Conservation (phyloP, 257 asterid species). For the Fraxinus cuspidata region DNA sequence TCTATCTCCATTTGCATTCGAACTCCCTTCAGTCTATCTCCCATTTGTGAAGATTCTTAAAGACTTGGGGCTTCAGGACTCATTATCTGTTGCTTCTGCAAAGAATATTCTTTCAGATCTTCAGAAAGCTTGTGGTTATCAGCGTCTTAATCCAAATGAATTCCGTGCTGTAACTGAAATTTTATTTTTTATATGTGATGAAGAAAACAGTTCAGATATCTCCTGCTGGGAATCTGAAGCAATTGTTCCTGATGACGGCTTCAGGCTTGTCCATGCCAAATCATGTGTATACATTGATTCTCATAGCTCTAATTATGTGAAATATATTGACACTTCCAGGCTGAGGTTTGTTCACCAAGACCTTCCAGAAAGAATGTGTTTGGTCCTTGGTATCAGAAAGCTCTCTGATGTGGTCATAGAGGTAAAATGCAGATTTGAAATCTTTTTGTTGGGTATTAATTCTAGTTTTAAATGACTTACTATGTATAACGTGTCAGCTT, state of each 20-base stretch:
- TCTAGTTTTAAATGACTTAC: background rate
- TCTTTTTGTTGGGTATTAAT: slow-evolving; percentile 1
- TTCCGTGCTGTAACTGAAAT: slow-evolving; percentile 88
- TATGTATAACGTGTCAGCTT: slow-evolving; percentile 27
- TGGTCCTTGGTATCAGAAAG: slow-evolving; percentile 70
- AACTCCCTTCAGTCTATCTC: slow-evolving; percentile 80
- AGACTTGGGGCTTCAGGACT: slow-evolving; percentile 83
- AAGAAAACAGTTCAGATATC: slow-evolving; percentile 45
- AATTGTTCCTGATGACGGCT: slow-evolving; percentile 89
- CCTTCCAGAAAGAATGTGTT: slow-evolving; percentile 68
- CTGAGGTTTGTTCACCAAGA: slow-evolving; percentile 83
- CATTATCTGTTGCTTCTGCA: slow-evolving; percentile 72
- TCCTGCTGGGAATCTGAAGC: slow-evolving; percentile 71
- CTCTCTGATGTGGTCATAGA: slow-evolving; percentile 90
- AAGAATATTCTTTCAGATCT: slow-evolving; percentile 76
- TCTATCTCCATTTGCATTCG: slow-evolving; percentile 94
- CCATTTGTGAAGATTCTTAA: slow-evolving; percentile 79
- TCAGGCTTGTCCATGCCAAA: slow-evolving; percentile 86
- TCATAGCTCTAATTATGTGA: slow-evolving; percentile 70
- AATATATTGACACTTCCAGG: slow-evolving; percentile 74
- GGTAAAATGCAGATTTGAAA: slow-evolving; percentile 45
- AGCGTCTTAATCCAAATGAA: slow-evolving; percentile 88
- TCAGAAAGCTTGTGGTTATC: slow-evolving; percentile 87
- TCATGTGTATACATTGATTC: slow-evolving; percentile 82
- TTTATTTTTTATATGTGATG: slow-evolving; percentile 66